These are phyloP conservation scores for Isatis lusitanica DNA, from an alignment of 441 rosid genomes.

Conservation along the genomic window DNA sequence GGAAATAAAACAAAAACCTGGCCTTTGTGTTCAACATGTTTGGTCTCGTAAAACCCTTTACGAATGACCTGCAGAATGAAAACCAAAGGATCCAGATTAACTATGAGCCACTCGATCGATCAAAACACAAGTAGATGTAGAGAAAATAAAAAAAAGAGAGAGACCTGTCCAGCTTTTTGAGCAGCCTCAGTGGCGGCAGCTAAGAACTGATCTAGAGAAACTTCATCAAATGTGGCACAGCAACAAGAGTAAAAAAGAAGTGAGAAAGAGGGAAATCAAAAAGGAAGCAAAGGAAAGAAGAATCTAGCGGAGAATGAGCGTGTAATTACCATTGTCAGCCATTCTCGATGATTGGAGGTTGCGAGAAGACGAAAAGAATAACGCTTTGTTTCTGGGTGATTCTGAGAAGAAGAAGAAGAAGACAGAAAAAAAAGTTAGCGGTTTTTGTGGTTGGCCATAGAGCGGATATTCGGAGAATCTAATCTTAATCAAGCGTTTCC, in stretches of 20 bases:
- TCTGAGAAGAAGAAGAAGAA: background rate
- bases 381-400: conserved; percentile 19
- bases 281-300: background rate
- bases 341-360: conserved; percentile 35
- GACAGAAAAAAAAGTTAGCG: background rate
- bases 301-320: background rate
- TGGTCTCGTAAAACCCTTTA: conserved; percentile 75
- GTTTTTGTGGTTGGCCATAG: conserved; percentile 4
- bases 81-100: background rate
- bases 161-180: conserved; percentile 80
- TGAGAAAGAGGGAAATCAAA: background rate
- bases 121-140: background rate
- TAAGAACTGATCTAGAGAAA: conserved; percentile 55
- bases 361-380: conserved; percentile 16
- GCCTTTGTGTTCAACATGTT: conserved; percentile 95
- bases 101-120: background rate
- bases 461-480: conserved; percentile 29
- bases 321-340: conserved; percentile 57
- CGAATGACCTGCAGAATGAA: conserved; percentile 60
- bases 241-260: background rate
- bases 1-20: conserved; percentile 44
- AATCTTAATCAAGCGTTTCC: background rate
- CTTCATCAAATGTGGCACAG: conserved; percentile 39
- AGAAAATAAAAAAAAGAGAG: background rate
- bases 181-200: conserved; percentile 84